These are phyloP conservation scores for Teunomyces gatunensis DNA, from an alignment of 805 yeast genomes.

Conservation along the genomic window DNA sequence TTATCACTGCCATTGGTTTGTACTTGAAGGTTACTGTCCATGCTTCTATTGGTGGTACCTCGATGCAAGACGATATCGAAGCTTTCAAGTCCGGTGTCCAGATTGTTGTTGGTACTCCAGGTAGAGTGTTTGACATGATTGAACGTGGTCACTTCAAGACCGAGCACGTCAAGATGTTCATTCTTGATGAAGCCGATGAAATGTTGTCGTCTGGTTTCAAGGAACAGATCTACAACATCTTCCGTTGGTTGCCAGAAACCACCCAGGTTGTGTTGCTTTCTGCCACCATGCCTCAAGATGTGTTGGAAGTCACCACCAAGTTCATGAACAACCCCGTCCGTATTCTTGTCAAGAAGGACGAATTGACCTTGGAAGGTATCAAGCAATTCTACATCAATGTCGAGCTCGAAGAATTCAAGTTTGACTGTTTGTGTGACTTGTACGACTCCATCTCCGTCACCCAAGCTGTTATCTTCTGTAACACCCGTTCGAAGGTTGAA, in stretches of 20 bases:
- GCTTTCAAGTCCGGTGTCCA: constrained; percentile 78
- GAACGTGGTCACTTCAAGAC: constrained; percentile 75
- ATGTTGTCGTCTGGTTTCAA: constrained; percentile 89
- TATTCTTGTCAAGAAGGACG: constrained; percentile 92
- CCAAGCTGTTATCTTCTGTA: constrained; percentile 97
- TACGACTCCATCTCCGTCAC: constrained; percentile 94
- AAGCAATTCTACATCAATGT: constrained; percentile 89
- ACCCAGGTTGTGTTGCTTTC: constrained; percentile 92
- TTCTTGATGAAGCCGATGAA: constrained; percentile 97
- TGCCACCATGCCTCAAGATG: constrained; percentile 92
- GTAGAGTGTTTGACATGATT: constrained; percentile 89
- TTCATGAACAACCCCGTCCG: constrained; percentile 93
- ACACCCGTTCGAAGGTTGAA: constrained; percentile 83
- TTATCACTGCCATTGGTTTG: constrained; percentile 81
- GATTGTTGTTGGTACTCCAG: constrained; percentile 96
- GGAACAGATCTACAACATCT: constrained; percentile 91
- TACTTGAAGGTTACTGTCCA: constrained; percentile 83
- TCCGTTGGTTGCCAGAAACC: constrained; percentile 75
- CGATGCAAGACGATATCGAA: constrained; percentile 76
- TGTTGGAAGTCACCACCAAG: constrained; percentile 85
- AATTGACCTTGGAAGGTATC: constrained; percentile 90
- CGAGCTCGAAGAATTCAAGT: constrained; percentile 91
- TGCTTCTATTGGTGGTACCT: constrained; percentile 94
- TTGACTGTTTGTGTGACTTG: constrained; percentile 89
- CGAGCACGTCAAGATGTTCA: constrained; percentile 78